Percentiles rank a stretch among this genome's conserved stretches.
These are phyloP conservation scores for Decorospora gaudefroyi DNA, from an alignment of 2,329 filamentous ascomycete genomes.

Conservation along the genomic window DNA sequence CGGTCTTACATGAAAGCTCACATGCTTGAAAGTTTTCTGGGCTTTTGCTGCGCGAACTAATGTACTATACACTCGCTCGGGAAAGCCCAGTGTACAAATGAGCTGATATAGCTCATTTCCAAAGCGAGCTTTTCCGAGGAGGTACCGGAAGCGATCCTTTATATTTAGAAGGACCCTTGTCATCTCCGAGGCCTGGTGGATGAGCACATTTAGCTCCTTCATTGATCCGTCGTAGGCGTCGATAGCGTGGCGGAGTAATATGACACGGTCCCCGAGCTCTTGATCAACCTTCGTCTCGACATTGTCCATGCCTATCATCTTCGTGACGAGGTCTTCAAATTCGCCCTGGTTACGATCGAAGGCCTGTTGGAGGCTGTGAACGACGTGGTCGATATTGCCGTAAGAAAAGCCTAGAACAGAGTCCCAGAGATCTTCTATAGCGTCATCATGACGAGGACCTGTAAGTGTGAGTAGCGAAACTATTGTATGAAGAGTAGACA, in stretches of 20 bases:
- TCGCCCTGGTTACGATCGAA: not conserved
- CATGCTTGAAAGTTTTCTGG: not conserved
- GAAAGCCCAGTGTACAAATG: conserved; percentile 16
- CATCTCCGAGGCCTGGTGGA: conserved; percentile 2
- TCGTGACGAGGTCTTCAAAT: conserved; percentile 4
- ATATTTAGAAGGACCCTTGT: not conserved
- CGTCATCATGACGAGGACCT: conserved; percentile 1
- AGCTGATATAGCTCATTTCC: conserved; percentile 10
- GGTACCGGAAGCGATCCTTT: not conserved
- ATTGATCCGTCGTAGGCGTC: not conserved
- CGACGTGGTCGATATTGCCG: not conserved
- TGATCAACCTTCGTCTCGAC: not conserved
- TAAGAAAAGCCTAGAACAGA: not conserved
- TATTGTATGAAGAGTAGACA: not conserved
- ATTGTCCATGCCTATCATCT: conserved; percentile 10
- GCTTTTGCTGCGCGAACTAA: conserved; percentile 7
- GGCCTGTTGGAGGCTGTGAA: not conserved
- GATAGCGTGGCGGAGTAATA: conserved; percentile 2
- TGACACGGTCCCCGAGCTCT: conserved; percentile 5
- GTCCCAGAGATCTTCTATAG: conserved; percentile 3
- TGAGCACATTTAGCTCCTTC: conserved; percentile 1
- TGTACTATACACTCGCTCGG: conserved; percentile 10
- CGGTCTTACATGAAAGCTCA: not conserved
- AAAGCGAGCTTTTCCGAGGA: conserved; percentile 13
- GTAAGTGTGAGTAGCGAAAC: not conserved